phyloP scores from a whole-genome alignment of 345 rosid species.

The Gossypium thurberi region DNA sequence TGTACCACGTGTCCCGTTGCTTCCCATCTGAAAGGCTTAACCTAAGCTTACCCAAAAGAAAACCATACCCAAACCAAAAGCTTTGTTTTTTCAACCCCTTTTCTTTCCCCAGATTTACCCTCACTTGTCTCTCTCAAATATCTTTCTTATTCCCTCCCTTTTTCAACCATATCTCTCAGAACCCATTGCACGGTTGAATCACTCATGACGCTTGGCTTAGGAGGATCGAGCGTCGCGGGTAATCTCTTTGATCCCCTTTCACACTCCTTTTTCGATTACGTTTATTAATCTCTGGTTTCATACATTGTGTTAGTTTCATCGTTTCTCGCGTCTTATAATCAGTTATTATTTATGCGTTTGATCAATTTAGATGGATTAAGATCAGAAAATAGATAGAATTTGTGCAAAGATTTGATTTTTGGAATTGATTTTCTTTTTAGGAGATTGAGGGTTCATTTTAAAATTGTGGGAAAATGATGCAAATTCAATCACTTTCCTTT shows the following conservation, averaged over 20 bases:
- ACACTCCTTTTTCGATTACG: background rate
- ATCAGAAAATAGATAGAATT: background rate
- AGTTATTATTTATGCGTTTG: background rate
- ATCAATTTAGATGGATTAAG: background rate
- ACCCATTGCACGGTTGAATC: background rate
- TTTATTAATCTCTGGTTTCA: background rate
- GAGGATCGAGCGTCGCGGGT: background rate
- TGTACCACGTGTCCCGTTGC: background rate
- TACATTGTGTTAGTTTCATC: background rate
- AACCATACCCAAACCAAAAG: background rate
- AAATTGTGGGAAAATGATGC: constrained; percentile 16
- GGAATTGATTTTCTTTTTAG: background rate
- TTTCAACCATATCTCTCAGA: background rate
- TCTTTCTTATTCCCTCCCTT: background rate
- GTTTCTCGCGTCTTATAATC: background rate
- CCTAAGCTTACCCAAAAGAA: background rate
- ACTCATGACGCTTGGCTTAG: background rate
- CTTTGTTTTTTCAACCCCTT: background rate
- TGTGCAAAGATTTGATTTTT: background rate
- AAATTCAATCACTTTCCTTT: constrained; percentile 12
- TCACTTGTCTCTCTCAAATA: background rate
- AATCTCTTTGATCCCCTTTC: background rate
- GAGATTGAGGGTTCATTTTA: background rate
- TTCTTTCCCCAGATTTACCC: background rate
- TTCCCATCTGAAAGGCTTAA: background rate